Conservation (phyloP, 306 rosid genomes). For the Chamaecrista fasciculata region DNA sequence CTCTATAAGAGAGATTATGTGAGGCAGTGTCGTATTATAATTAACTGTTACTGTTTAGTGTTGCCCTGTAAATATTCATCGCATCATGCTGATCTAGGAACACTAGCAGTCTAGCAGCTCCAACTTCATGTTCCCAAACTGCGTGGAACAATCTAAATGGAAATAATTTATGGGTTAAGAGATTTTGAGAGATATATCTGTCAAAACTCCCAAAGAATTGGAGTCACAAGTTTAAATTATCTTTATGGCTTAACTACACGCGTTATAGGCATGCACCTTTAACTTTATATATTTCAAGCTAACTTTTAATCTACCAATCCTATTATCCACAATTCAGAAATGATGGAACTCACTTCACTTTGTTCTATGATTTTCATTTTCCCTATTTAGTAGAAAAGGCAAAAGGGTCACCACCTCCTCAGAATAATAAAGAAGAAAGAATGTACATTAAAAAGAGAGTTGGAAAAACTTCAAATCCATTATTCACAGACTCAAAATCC, state of each 20-base stretch:
- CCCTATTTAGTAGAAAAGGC: neutral
- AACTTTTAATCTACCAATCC: neutral
- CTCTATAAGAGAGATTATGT: neutral
- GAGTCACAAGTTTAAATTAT: neutral
- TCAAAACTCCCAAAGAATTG: neutral
- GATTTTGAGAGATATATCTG: too few species aligned
- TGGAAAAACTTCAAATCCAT: constrained; percentile 9
- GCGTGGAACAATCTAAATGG: too few species aligned
- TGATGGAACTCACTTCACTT: constrained; percentile 5
- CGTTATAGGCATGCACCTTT: neutral
- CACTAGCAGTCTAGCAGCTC: too few species aligned
- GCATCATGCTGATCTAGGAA: too few species aligned
- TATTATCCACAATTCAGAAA: neutral
- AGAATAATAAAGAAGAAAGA: neutral
- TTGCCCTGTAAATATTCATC: too few species aligned
- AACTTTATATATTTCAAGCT: neutral
- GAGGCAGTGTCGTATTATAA: neutral
- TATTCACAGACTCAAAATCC: constrained; percentile 1
- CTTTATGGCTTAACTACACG: neutral
- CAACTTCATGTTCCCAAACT: too few species aligned
- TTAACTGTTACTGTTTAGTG: neutral
- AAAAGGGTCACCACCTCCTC: neutral
- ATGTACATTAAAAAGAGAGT: constrained; percentile 11
- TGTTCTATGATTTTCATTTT: neutral
- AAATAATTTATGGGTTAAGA: too few species aligned